Evolutionary conservation across 768 basidiomycete species (phyloP).

Genomic region (Nidula microcarpa): DNA sequence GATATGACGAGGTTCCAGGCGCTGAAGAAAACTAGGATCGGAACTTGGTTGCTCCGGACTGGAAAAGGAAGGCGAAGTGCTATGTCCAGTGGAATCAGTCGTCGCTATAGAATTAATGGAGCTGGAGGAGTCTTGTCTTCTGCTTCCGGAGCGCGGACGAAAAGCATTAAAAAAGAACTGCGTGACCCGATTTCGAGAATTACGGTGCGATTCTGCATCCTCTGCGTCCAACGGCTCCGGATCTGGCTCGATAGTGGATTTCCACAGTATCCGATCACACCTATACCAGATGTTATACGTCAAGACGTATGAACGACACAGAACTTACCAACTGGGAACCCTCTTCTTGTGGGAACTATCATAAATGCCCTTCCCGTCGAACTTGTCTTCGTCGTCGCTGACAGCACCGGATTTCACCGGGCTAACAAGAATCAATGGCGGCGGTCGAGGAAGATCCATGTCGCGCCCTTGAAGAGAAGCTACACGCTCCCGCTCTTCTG

Average conservation of each 20-base stretch:
- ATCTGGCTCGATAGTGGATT: conserved; percentile 58
- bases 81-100: conserved; percentile 1
- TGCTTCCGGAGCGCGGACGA: conserved; percentile 37
- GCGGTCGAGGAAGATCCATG: conserved; percentile 12
- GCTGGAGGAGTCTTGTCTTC: conserved; percentile 30
- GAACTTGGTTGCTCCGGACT: too few species aligned
- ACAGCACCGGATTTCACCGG: conserved; percentile 30
- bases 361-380: conserved; percentile 63
- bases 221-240: conserved; percentile 29
- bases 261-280: conserved; percentile 87
- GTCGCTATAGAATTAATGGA: conserved; percentile 20
- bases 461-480: background rate
- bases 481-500: background rate
- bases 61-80: conserved; percentile 1
- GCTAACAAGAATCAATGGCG: conserved; percentile 24
- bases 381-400: conserved; percentile 23
- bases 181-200: conserved; percentile 36
- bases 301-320: background rate
- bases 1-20: too few species aligned
- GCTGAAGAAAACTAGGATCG: too few species aligned
- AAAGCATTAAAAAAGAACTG: conserved; percentile 55
- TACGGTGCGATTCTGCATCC: conserved; percentile 17
- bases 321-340: conserved; percentile 75
- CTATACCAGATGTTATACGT: conserved; percentile 25
- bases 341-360: conserved; percentile 80